Evolutionary conservation across 1,139 yeast species (phyloP).

Genomic region (Blastobotrys illinoisensis): DNA sequence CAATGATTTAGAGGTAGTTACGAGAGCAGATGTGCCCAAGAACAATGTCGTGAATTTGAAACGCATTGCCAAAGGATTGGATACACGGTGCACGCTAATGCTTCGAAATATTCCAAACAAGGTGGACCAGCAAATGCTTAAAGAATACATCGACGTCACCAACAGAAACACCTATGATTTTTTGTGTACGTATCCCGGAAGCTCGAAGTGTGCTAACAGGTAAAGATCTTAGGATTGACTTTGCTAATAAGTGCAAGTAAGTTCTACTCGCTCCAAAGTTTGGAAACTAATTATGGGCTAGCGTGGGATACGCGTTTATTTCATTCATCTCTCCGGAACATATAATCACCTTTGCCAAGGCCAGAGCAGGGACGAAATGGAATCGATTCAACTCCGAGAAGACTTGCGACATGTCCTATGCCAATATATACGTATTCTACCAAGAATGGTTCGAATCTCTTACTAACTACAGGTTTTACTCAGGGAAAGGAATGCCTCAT

Average conservation of each 20-base stretch:
- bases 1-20: slow-evolving; percentile 19
- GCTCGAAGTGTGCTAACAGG: slow-evolving; percentile 6
- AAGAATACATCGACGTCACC: slow-evolving; percentile 43
- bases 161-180: slow-evolving; percentile 48
- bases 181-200: slow-evolving; percentile 40
- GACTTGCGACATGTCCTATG: slow-evolving; percentile 45
- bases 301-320: slow-evolving; percentile 49
- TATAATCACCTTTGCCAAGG: slow-evolving; percentile 41
- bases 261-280: slow-evolving; percentile 10
- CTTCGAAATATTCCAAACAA: slow-evolving; percentile 49
- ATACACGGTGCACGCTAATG: slow-evolving; percentile 45
- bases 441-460: background rate
- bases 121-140: slow-evolving; percentile 41
- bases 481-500: slow-evolving; percentile 44
- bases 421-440: slow-evolving; percentile 35
- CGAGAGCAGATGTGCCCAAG: slow-evolving; percentile 30
- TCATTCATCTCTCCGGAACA: slow-evolving; percentile 42
- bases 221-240: slow-evolving; percentile 44
- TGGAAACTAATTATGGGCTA: slow-evolving; percentile 3
- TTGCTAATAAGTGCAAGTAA: slow-evolving; percentile 43
- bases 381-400: slow-evolving; percentile 44
- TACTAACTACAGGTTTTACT: slow-evolving; percentile 17
- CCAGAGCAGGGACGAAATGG: slow-evolving; percentile 45
- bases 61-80: slow-evolving; percentile 37
- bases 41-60: slow-evolving; percentile 35